Evolutionary conservation across 2,329 filamentous ascomycete genomes (phyloP), one percentile per base, ranked within the genome.

Genomic region (Beauveria sp.): DNA sequence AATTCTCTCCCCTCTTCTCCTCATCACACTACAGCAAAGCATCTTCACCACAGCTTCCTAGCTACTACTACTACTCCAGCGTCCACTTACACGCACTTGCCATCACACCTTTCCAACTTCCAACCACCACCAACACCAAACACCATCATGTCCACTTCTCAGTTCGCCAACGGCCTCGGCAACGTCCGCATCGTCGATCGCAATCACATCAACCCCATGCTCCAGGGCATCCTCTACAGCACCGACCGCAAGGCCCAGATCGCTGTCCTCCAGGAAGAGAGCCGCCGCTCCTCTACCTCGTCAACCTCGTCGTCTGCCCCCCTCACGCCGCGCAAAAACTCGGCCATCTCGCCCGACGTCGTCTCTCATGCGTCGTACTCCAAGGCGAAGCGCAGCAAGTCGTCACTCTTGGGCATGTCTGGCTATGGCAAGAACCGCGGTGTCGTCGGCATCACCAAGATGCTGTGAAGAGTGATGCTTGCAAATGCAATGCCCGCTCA

Each of bases 201-300:
- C 48, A 53, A 65, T n/a, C 64, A 67, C 59, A 49, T 64, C 56
- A 60, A 60, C 48, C 63, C 65, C 38, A 46, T 67, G 2, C 54
- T 67, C 34, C 62, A 67, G 54, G 62, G 63, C 52, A 62, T 67
- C 55, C 59, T 67, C 56, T 62, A 61, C 60, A 61, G 49, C 56
- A 61, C 62, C 51, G 58, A 61, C 52, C 57, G 58, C 51, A 60
- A 63, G 38, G 58, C 58, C 40, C 62, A 63, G 42, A 38, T 61
- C 53, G 53, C 52, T 18, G 49, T 63, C 53, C 58, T 61, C 22
- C 12, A 52, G 34, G 43, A 56, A 10, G 45, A 63, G 57, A 49
- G 50, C 50, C 62, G 62, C 38, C 57, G 58, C 58, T 51, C 57
- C 8, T 62, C 56, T 7, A 3, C 26, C 18, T 45, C 49, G 1